These are phyloP conservation scores for Acacia confusa DNA, from an alignment of 306 rosid genomes.

Conservation along the genomic window DNA sequence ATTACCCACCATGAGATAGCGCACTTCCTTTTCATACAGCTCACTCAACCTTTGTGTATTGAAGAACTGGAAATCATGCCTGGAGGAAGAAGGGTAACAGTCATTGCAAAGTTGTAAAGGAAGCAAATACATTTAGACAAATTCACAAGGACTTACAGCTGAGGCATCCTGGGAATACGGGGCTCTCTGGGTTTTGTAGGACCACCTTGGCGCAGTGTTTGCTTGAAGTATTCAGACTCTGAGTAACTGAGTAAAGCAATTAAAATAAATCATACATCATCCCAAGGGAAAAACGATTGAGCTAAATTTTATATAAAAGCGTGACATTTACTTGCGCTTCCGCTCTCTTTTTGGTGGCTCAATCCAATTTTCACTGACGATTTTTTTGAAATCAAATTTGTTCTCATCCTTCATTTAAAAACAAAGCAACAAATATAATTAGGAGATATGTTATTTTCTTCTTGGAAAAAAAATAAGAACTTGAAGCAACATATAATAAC, in stretches of 20 bases:
- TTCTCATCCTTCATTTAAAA: constrained; percentile 70
- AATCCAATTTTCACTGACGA: constrained; percentile 93
- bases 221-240: constrained; percentile 94
- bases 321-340: constrained; percentile 76
- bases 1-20: constrained; percentile 86
- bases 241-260: constrained; percentile 66
- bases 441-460: not conserved
- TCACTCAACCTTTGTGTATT: constrained; percentile 92
- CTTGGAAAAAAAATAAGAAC: not conserved
- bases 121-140: not conserved
- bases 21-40: constrained; percentile 97
- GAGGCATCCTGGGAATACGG: constrained; percentile 99
- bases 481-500: constrained; percentile 15
- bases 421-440: not conserved
- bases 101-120: constrained; percentile 7
- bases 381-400: constrained; percentile 91
- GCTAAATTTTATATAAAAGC: not conserved
- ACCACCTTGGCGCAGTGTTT: constrained; percentile 97
- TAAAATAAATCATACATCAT: constrained; percentile 20
- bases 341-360: constrained; percentile 98
- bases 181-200: constrained; percentile 93
- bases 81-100: constrained; percentile 36
- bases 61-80: constrained; percentile 97
- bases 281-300: constrained; percentile 1
- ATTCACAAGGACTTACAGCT: constrained; percentile 62